Base-by-base conservation (phyloP, 768 basidiomycete genomes). In the Agrocybe chaxingu region DNA sequence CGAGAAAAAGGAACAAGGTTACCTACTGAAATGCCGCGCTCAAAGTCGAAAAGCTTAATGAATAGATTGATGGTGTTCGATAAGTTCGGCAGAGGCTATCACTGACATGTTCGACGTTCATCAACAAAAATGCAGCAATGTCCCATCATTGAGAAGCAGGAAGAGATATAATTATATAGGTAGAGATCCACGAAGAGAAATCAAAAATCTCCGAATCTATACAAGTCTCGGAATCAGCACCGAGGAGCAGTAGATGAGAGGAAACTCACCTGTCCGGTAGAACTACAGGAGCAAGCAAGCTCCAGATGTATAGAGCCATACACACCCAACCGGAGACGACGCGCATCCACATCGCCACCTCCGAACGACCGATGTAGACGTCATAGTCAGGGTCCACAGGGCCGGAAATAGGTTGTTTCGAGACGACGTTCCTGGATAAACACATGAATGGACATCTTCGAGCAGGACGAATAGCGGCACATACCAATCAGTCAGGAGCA, bases 321-420 rank as follows among this genome's bases (percentile, higher is more conserved):
- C 92, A 98, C 19, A 96, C 79, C 96, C 96, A 99, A 56, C 90
- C 90, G 30, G 92, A 94, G 41, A 98, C 89, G 31, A 98, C 81
- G 3, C 97, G 77, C 92, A 98, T 98, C 97, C 97, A 99, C 96
- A 99, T 98, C 3, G 97, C 94, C 7, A 89, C 87, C 65, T 94
- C 91, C 4, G 92, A 95, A 34, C 94, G 84, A 12, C 97, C 97
- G 42, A 98, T 98, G 66, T 92, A 91, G 35, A 98, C 86, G 54
- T 88, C 82, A 38, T 80, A 72, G 48, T 81, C 76, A n/a, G 82
- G 77, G 53, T 82, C 76, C 0, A 62, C 64, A 39, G 75, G 66
- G 7, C 73, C 74, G 35, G 66, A 66, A 10, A 76, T 67, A 29
- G 72, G 80, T 41, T 71, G 66, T 57, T 80, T 82, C 50, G 81